These are phyloP conservation scores for Lycium ferocissimum DNA, from an alignment of 257 asterid genomes.

Conservation along the genomic window DNA sequence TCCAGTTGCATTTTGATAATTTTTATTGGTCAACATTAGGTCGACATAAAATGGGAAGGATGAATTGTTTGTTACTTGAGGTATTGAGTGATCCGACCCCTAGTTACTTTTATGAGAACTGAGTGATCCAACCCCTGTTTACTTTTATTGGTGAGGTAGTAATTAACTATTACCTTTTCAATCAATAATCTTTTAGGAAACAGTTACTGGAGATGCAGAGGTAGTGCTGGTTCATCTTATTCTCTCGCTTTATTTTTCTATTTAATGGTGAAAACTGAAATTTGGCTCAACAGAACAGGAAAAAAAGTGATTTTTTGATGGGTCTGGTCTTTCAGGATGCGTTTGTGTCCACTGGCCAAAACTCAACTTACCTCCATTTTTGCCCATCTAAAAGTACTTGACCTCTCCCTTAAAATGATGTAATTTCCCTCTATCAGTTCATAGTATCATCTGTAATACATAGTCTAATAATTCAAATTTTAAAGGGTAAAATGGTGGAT, in stretches of 20 bases:
- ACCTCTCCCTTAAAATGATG: not conserved
- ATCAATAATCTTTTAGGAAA: slow-evolving; percentile 11
- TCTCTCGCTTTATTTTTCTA: not conserved
- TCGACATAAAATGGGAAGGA: not conserved
- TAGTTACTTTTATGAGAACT: not conserved
- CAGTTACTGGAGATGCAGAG: not conserved
- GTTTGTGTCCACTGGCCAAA: slow-evolving; percentile 15
- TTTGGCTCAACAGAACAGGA: not conserved
- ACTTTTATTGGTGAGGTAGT: not conserved
- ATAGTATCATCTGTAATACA: not conserved
- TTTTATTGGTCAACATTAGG: not conserved
- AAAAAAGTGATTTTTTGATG: not conserved
- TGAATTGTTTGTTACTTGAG: not conserved
- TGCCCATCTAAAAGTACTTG: slow-evolving; percentile 3
- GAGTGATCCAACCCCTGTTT: slow-evolving; percentile 2
- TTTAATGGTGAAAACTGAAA: slow-evolving; percentile 18
- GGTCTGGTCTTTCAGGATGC: slow-evolving; percentile 13
- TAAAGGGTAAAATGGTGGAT: slow-evolving; percentile 8
- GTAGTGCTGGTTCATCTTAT: slow-evolving; percentile 23
- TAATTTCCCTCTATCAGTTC: not conserved
- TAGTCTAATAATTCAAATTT: not conserved
- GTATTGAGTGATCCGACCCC: not conserved
- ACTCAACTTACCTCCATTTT: not conserved
- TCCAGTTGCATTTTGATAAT: not conserved
- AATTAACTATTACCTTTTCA: not conserved